A percentile compares a stretch with the other conserved stretches of the same genome.
phyloP scores from a whole-genome alignment of 2,329 filamentous ascomycete species.

The Cryphonectria nitschkei region DNA sequence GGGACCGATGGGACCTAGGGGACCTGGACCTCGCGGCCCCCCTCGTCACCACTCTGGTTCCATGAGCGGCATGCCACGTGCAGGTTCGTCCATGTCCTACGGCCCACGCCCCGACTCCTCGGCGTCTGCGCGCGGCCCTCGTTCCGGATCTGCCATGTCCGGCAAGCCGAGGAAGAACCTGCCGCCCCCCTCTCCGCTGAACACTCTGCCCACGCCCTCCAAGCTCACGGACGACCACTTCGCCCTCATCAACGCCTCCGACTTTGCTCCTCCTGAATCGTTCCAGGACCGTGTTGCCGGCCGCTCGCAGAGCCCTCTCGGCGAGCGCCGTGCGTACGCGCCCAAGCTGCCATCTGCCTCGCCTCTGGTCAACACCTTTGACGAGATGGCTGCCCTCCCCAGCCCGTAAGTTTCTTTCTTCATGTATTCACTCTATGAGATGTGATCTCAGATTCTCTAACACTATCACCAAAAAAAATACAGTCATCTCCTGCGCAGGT shows the following conservation, averaged over 20 bases:
- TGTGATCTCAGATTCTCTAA: constrained; percentile 34
- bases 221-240: constrained; percentile 83
- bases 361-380: constrained; percentile 82
- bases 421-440: background rate
- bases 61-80: constrained; percentile 56
- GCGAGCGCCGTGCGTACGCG: constrained; percentile 72
- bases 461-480: background rate
- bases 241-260: constrained; percentile 67
- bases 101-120: constrained; percentile 42
- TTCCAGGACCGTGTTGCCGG: constrained; percentile 72
- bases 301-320: constrained; percentile 65
- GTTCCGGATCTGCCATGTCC: constrained; percentile 53
- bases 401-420: constrained; percentile 75
- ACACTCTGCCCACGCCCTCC: constrained; percentile 80
- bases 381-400: constrained; percentile 82
- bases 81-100: constrained; percentile 44
- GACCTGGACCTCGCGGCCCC: constrained; percentile 29
- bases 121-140: constrained; percentile 45
- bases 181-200: constrained; percentile 75
- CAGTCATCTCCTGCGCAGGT: constrained; percentile 75
- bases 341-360: constrained; percentile 73
- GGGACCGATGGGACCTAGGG: constrained; percentile 22
- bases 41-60: constrained; percentile 51
- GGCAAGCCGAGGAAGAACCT: constrained; percentile 49
- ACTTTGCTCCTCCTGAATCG: constrained; percentile 81